Conservation (phyloP, 1,284 basidiomycete species). For the Trametes versicolor region DNA sequence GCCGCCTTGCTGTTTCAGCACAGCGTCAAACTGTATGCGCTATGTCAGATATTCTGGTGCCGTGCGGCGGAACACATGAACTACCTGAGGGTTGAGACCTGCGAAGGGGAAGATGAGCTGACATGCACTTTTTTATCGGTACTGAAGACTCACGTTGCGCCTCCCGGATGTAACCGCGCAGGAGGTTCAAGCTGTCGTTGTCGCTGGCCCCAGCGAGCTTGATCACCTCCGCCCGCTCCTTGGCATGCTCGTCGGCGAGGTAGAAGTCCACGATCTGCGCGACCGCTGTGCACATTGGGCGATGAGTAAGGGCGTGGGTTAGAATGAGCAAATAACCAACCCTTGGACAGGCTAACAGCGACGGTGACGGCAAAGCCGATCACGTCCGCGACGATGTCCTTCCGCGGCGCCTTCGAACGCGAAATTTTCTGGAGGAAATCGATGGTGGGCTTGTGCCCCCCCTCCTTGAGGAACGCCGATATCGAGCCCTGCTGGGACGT, state of each 20-base stretch:
- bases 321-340: constrained; percentile 61
- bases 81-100: constrained; percentile 29
- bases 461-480: constrained; percentile 40
- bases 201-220: constrained; percentile 49
- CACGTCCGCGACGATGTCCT: constrained; percentile 55
- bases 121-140: neutral
- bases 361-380: constrained; percentile 59
- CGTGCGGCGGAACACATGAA: constrained; percentile 2
- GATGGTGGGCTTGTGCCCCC: constrained; percentile 47
- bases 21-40: constrained; percentile 50
- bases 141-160: constrained; percentile 54
- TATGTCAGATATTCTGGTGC: constrained; percentile 36
- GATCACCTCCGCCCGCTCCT: constrained; percentile 56
- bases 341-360: constrained; percentile 54
- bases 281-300: constrained; percentile 45
- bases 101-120: neutral
- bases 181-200: constrained; percentile 45
- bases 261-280: constrained; percentile 73
- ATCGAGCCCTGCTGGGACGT: constrained; percentile 22
- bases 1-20: constrained; percentile 55
- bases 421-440: constrained; percentile 56
- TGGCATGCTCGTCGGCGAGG: constrained; percentile 52
- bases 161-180: constrained; percentile 63
- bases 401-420: constrained; percentile 50
- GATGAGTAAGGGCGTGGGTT: constrained; percentile 47